A percentile compares a stretch with the other conserved stretches of the same genome.
Conservation (phyloP, 345 rosid species). For the Durio zibethinus region DNA sequence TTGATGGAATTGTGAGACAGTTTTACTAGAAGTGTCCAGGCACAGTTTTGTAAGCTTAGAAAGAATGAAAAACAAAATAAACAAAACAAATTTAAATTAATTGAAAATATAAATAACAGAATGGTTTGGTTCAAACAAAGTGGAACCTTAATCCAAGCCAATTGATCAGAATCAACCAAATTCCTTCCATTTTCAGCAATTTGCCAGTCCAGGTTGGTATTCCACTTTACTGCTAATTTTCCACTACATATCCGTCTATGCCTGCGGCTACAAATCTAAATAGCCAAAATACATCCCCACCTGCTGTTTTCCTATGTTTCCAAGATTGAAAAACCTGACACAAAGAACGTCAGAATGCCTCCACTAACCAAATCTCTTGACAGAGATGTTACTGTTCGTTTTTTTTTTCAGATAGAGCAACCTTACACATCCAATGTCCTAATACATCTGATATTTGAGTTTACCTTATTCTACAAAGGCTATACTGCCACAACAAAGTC, state of each 20-base stretch:
- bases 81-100: conserved; percentile 8
- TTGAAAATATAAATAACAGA: conserved; percentile 15
- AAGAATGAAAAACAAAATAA: neutral
- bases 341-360: neutral
- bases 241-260: neutral
- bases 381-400: neutral
- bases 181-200: conserved; percentile 5
- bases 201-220: neutral
- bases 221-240: conserved; percentile 8
- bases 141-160: neutral
- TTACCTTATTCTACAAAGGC: conserved; percentile 5
- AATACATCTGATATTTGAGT: neutral
- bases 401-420: neutral
- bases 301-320: neutral
- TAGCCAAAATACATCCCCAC: neutral
- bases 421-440: neutral
- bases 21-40: neutral
- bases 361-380: neutral
- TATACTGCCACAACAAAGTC: neutral
- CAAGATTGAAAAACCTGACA: neutral
- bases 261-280: conserved; percentile 3
- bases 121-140: neutral
- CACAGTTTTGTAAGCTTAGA: neutral
- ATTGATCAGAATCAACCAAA: neutral
- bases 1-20: neutral